Base-by-base conservation (phyloP, 2,329 filamentous ascomycete species). In the Colletotrichum horii region DNA sequence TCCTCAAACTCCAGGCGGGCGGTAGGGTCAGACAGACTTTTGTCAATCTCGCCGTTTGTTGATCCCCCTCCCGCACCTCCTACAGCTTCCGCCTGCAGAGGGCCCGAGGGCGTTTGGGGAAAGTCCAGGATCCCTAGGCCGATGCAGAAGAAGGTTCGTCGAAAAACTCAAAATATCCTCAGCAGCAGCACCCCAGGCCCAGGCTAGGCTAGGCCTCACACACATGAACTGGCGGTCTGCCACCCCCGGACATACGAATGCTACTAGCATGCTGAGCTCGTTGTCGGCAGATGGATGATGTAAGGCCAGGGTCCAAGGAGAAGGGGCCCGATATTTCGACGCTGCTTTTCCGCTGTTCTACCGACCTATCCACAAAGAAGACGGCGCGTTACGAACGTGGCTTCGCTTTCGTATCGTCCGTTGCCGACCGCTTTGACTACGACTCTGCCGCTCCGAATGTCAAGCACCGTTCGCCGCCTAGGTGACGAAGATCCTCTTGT, bases 101-200 rank as follows among this genome's bases (percentile, higher is more conserved):
- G 62, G 72, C 68, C 48, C 55, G 68, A 72, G 55, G 55, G 36
- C 34, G 72, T 67, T 72, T 75, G 30, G 55, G 68, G 15, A n/a
- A 66, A 30, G 61, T 9, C 38, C 55, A 62, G 55, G 72, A 34
- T 64, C 38, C 68, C 38, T 55, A n/a, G 19, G 30, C 32, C 8
- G 19, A 24, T 24, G 43, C 26, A n/a, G 28, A 58, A 72, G 72
- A 75, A 66, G 69, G 32, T 75, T 75, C 24, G n/a, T 67, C 55
- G 26, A 64, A 68, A 56, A 72, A 56, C 61, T 55, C 62, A 58
- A 67, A 72, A 38, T 56, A 66, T 28, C 62, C 61, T 43, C 32
- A 26, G 15, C 52, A 38, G 68, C 55, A 75, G 70, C 58, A 60
- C 26, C 36, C 19, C 15, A 28, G 22, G 60, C 15, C 52, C 15